These are phyloP conservation scores for Talaromyces stipitatus DNA, from an alignment of 495 filamentous ascomycete genomes.

Conservation along the genomic window DNA sequence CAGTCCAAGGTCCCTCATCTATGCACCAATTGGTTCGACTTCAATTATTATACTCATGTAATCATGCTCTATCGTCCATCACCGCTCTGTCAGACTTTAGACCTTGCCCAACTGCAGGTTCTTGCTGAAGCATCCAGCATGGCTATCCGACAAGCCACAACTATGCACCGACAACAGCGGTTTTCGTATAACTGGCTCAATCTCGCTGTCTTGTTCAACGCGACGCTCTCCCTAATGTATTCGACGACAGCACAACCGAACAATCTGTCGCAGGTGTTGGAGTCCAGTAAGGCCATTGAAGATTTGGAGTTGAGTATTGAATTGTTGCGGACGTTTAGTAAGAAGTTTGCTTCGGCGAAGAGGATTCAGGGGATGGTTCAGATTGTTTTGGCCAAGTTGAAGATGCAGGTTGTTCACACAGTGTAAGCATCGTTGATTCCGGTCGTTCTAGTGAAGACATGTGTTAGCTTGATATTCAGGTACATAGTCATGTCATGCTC, in stretches of 20 bases:
- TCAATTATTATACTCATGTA: slow-evolving; percentile 33
- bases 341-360: slow-evolving; percentile 25
- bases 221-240: slow-evolving; percentile 30
- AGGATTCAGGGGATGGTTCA: slow-evolving; percentile 27
- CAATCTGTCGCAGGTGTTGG: slow-evolving; percentile 12
- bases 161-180: slow-evolving; percentile 24
- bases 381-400: slow-evolving; percentile 15
- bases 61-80: slow-evolving; percentile 32
- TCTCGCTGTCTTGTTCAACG: slow-evolving; percentile 26
- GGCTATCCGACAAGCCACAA: slow-evolving; percentile 29
- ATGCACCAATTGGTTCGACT: slow-evolving; percentile 31
- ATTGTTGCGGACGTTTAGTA: slow-evolving; percentile 22
- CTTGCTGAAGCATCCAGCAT: slow-evolving; percentile 26
- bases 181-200: slow-evolving; percentile 38
- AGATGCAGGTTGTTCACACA: slow-evolving; percentile 3
- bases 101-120: slow-evolving; percentile 17
- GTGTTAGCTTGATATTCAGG: not conserved
- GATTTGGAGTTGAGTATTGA: slow-evolving; percentile 25
- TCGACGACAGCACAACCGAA: slow-evolving; percentile 24
- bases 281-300: slow-evolving; percentile 18
- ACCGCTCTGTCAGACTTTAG: slow-evolving; percentile 21
- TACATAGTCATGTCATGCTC: not conserved
- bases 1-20: slow-evolving; percentile 29
- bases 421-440: not conserved
- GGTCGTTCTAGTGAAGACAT: not conserved